Conservation (phyloP, 208 protist species). For the Trichomonas gallinae region DNA sequence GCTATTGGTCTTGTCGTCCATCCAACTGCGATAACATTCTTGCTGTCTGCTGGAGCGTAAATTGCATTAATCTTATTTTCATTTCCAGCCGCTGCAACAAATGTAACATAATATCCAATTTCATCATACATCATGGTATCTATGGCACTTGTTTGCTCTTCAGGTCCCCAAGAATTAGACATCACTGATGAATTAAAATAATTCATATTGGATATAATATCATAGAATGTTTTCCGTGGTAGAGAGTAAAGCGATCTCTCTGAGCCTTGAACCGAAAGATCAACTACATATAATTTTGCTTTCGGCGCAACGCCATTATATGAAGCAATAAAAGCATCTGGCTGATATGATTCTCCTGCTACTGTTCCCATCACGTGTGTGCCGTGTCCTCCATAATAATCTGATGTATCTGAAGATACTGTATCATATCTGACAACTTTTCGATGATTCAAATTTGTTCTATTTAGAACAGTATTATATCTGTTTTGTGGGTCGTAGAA, state of each 20-base stretch:
- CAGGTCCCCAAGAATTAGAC: not conserved
- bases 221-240: not conserved
- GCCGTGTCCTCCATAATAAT: not conserved
- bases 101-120: not conserved
- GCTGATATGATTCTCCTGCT: not conserved
- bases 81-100: not conserved
- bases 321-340: not conserved
- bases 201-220: not conserved
- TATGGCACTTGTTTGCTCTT: not conserved
- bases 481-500: not conserved
- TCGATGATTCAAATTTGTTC: not conserved
- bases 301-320: not conserved
- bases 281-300: not conserved
- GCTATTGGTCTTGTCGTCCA: not conserved
- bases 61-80: not conserved
- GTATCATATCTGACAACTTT: not conserved
- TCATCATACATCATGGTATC: not conserved
- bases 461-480: not conserved
- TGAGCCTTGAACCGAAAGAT: not conserved
- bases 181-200: not conserved
- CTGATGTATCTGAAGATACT: no score
- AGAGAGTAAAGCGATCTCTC: not conserved
- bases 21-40: conserved; percentile 19
- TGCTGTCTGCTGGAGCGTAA: not conserved
- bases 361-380: conserved; percentile 26